phyloP scores from a whole-genome alignment of 768 basidiomycete species.

The Arthromyces matolae region DNA sequence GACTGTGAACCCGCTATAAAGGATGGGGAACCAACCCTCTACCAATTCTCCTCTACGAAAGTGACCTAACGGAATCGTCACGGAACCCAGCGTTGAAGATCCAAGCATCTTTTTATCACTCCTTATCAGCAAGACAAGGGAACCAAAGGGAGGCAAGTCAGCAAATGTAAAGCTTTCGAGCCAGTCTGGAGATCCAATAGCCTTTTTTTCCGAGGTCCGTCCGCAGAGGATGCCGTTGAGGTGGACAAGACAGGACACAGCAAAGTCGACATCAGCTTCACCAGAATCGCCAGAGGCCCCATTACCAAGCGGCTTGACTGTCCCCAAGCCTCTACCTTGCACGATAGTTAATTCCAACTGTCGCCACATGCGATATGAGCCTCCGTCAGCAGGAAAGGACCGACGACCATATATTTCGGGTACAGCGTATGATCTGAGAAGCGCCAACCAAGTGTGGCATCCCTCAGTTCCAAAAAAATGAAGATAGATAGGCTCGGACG shows the following conservation, averaged over 20 bases:
- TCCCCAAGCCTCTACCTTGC: slow-evolving; percentile 72
- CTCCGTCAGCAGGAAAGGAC: slow-evolving; percentile 55
- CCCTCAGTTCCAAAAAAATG: slow-evolving; percentile 63
- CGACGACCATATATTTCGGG: slow-evolving; percentile 74
- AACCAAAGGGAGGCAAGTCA: slow-evolving; percentile 77
- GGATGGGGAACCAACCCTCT: slow-evolving; percentile 84
- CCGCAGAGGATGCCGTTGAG: slow-evolving; percentile 66
- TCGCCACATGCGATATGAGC: slow-evolving; percentile 85
- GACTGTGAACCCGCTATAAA: slow-evolving; percentile 44
- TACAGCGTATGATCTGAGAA: slow-evolving; percentile 76
- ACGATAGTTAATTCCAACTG: slow-evolving; percentile 71
- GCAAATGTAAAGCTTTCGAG: slow-evolving; percentile 73
- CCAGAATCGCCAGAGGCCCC: slow-evolving; percentile 28
- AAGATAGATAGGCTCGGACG: slow-evolving; percentile 68
- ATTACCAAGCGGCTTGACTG: slow-evolving; percentile 35
- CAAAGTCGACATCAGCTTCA: slow-evolving; percentile 58
- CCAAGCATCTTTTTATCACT: slow-evolving; percentile 63
- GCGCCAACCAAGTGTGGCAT: slow-evolving; percentile 72
- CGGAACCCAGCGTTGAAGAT: slow-evolving; percentile 53
- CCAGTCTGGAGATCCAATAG: slow-evolving; percentile 71
- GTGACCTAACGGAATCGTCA: slow-evolving; percentile 61
- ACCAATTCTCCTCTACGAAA: slow-evolving; percentile 71
- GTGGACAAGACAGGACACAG: slow-evolving; percentile 77
- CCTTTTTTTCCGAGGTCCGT: slow-evolving; percentile 70
- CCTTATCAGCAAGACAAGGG: slow-evolving; percentile 65